These are phyloP conservation scores for Neofusicoccum sp. DNA, from an alignment of 2,329 filamentous ascomycete species.

Conservation along the genomic window DNA sequence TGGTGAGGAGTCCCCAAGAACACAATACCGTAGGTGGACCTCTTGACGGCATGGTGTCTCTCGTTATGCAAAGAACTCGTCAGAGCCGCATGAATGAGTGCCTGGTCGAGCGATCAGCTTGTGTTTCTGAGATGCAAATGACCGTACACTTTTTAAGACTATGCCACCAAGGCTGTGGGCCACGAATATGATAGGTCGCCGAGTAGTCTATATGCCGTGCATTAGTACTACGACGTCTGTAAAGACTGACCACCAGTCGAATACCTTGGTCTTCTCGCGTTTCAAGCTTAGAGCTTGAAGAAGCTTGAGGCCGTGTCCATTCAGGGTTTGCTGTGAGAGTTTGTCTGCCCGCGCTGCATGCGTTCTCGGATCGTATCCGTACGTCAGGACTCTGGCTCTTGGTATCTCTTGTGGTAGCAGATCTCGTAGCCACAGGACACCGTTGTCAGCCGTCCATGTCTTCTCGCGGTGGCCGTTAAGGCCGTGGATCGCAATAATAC, in stretches of 20 bases:
- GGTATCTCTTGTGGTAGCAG: constrained; percentile 31
- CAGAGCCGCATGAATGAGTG: constrained; percentile 40
- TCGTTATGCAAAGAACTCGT: constrained; percentile 30
- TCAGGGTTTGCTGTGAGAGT: constrained; percentile 33
- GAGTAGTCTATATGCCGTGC: constrained; percentile 27
- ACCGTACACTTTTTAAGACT: constrained; percentile 35
- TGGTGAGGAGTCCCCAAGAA: constrained; percentile 46
- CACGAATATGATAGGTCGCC: constrained; percentile 37
- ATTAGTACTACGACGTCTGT: not conserved
- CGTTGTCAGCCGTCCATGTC: constrained; percentile 30
- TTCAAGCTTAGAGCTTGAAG: constrained; percentile 37
- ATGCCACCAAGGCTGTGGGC: constrained; percentile 39
- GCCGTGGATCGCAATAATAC: constrained; percentile 32
- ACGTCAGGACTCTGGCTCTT: constrained; percentile 38
- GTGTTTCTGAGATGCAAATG: not conserved
- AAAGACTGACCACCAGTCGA: not conserved
- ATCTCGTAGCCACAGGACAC: constrained; percentile 30
- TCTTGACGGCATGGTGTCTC: constrained; percentile 36
- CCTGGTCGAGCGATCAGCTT: constrained; percentile 29
- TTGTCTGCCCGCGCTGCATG: constrained; percentile 28
- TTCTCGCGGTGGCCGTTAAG: constrained; percentile 30
- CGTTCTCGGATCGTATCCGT: constrained; percentile 41
- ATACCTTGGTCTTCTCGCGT: constrained; percentile 31
- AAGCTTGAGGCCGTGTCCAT: constrained; percentile 38
- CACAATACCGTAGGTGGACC: constrained; percentile 43